These are phyloP conservation scores for Neurospora sp. DNA, from an alignment of 495 filamentous ascomycete genomes.

Conservation along the genomic window DNA sequence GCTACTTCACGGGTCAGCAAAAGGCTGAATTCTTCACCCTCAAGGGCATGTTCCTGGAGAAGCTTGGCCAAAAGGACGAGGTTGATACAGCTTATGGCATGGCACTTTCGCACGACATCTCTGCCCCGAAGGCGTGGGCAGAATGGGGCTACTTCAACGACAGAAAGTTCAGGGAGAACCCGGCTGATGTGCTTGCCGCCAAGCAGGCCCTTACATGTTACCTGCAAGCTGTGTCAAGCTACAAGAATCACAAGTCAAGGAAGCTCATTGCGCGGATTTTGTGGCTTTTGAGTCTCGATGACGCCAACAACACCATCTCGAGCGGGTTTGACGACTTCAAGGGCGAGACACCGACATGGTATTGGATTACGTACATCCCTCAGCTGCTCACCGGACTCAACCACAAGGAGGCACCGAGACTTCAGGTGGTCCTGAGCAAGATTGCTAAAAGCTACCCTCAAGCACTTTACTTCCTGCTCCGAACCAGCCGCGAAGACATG, in stretches of 20 bases:
- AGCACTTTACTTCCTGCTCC: constrained; percentile 84
- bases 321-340: constrained; percentile 86
- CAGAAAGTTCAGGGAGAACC: constrained; percentile 82
- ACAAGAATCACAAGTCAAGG: constrained; percentile 92
- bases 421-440: constrained; percentile 73
- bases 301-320: constrained; percentile 68
- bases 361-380: constrained; percentile 98
- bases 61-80: constrained; percentile 77
- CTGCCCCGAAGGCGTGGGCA: constrained; percentile 94
- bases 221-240: constrained; percentile 87
- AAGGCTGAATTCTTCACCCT: constrained; percentile 99
- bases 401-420: constrained; percentile 80
- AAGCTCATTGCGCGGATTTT: constrained; percentile 91
- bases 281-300: constrained; percentile 92
- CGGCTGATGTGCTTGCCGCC: constrained; percentile 65
- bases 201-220: constrained; percentile 93
- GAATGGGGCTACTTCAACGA: constrained; percentile 99
- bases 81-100: constrained; percentile 90
- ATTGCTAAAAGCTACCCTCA: constrained; percentile 94
- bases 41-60: constrained; percentile 98
- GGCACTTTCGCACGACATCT: constrained; percentile 89
- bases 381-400: constrained; percentile 84
- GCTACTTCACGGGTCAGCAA: constrained; percentile 91
- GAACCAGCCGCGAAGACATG: constrained; percentile 94
- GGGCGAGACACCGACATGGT: constrained; percentile 93